Evolutionary conservation across 2,329 filamentous ascomycete species (phyloP), one percentile per base, ranked within the genome.

Genomic region (Pseudogymnoascus sp.): DNA sequence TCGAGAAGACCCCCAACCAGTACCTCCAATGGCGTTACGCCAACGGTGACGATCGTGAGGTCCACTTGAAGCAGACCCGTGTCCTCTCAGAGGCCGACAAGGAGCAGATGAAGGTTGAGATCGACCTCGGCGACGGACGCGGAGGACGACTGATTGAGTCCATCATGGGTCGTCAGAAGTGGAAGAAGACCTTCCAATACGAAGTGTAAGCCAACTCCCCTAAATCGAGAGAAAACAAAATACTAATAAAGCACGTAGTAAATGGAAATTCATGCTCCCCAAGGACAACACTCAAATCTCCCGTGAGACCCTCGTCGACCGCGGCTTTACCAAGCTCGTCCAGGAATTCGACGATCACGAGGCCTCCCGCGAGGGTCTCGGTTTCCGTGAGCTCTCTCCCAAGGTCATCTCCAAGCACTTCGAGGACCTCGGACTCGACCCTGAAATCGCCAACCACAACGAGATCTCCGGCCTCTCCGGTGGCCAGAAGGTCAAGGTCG

Each of bases 281-380:
- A 99, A 97, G 80, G 79, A 88, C 81, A 99, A 99, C 82, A 85
- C 83, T 62, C 88, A 91, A 78, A 86, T 99, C 67, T 95, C 91
- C 3, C 89, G 94, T 57, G 94, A 99, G 75, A 99, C 92, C 0
- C 81, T 99, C 19, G 71, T 87, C 8, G 86, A 92, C 61, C 84
- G 87, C 61, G 94, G 94, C 19, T 99, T 95, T 78, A 80, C 82
- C 76, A 99, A 99, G 79, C 79, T 97, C 64, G 82, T 99, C 41
- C 94, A 99, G 72, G 94, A 99, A 74, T 99, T 97, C 65, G 95
- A 99, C 70, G 94, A 99, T 72, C 92, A 97, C 77, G 94, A 99
- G 77, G 89, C 94, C 13, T 96, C 92, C n/a, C 89, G 94, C 70
- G 94, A 99, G 75, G 94, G 94, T 82, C 85, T 99, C 35, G 92